Base-by-base conservation (phyloP, 352 stramenopile species). In the Thalassiosira livingstoniorum region DNA sequence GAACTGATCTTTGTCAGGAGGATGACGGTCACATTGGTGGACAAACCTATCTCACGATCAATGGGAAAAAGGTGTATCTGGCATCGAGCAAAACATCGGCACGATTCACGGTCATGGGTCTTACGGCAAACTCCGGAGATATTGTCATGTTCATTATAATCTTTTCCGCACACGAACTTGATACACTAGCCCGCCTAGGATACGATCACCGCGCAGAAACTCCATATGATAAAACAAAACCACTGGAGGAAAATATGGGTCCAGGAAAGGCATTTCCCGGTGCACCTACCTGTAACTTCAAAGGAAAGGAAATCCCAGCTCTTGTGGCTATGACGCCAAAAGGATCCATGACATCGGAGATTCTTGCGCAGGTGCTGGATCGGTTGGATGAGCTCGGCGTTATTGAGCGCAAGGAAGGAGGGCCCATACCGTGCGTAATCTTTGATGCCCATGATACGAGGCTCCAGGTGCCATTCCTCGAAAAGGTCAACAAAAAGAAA, bases 301-400 rank as follows among this genome's bases (percentile, higher is more conserved):
- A 34, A 3, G 21, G 61, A 27, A 69, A 69, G 61, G 53, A 11
- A 31, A 69, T 69, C 31, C 61, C 27, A 13, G 27, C 61, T 21
- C 15, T 69, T 5, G 32, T 69, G 2, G 42, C 18, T 2, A 69
- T 55, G 61, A 39, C 61, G n/a, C 21, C 61, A 2, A 69, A 69
- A 32, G 61, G 61, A 25, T 51, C 27, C 2, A 69, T 69, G n/a
- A 69, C 61, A 51, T 69, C 61, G 18, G 61, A 69, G 32, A 69
- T 69, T 27, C 61, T 69, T 31, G 32, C 5, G 18, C 4, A 5
- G 3, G 61, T n/a, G 21, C 4, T 69, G 4, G 32, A 69, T 2
- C 25, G 18, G 25, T n/a, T 69, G 5, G 42, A 69, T 21, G 5
- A 69, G 5, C 61, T 69, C 32, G 23, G 23, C 23, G 18, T 69